A percentile compares a stretch with the other conserved stretches of the same genome.
Conservation (phyloP, 352 stramenopile species). For the Plasmopara viticola region DNA sequence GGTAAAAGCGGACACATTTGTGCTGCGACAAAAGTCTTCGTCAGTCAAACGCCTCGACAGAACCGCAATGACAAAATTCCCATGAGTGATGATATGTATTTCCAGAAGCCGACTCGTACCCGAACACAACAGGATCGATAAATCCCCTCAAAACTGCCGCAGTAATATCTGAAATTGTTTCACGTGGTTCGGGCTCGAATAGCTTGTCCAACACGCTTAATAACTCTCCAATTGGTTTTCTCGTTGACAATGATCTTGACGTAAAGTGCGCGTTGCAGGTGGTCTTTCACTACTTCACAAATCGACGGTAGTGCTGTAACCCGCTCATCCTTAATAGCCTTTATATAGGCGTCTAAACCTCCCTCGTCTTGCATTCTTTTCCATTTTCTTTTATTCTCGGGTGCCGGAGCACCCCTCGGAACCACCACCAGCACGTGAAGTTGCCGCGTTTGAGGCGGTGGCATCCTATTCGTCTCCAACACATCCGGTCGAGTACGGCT, state of each 20-base stretch:
- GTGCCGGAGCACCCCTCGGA: conserved; percentile 8
- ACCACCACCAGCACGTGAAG: conserved; percentile 9
- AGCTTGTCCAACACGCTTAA: conserved; percentile 8
- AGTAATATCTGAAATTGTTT: conserved; percentile 10
- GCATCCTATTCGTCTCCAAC: too few species aligned
- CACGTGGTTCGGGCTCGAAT: conserved; percentile 5
- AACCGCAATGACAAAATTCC: conserved; percentile 5
- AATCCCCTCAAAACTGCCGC: not conserved
- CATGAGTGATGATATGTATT: conserved; percentile 14
- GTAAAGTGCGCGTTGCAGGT: conserved; percentile 5
- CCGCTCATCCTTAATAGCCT: conserved; percentile 14
- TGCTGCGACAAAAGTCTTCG: conserved; percentile 9
- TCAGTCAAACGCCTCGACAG: conserved; percentile 8
- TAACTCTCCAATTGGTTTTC: conserved; percentile 14
- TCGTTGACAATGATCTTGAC: conserved; percentile 5
- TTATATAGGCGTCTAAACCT: conserved; percentile 10
- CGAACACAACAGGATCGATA: conserved; percentile 10
- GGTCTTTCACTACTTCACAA: conserved; percentile 11
- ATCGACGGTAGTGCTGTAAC: conserved; percentile 16
- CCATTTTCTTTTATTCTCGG: conserved; percentile 4
- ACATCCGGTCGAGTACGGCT: too few species aligned
- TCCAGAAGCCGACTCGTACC: conserved; percentile 8
- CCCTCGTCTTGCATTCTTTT: conserved; percentile 10
- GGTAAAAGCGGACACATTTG: conserved; percentile 7
- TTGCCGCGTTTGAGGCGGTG: not conserved